Conservation (phyloP, 768 basidiomycete species). For the Hygrocybe coccinea region DNA sequence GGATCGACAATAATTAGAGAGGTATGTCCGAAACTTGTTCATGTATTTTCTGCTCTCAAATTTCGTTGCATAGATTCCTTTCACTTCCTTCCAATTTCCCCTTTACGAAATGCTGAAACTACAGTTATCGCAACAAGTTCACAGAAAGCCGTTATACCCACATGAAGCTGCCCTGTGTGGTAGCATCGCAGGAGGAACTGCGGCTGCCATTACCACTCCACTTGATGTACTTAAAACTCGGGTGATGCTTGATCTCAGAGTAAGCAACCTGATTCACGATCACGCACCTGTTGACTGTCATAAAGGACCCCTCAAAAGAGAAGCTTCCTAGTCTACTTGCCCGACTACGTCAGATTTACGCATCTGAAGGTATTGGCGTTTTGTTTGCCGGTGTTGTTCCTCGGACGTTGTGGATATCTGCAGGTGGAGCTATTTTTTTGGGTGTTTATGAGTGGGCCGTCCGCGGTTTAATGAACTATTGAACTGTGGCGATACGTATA, state of each 20-base stretch:
- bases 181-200: constrained; percentile 83
- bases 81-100: constrained; percentile 94
- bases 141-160: constrained; percentile 55
- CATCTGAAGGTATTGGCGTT: constrained; percentile 63
- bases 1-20: constrained; percentile 58
- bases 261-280: constrained; percentile 23
- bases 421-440: constrained; percentile 94
- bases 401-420: constrained; percentile 92
- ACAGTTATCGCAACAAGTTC: constrained; percentile 50
- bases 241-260: constrained; percentile 89
- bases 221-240: constrained; percentile 96
- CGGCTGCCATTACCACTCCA: constrained; percentile 88
- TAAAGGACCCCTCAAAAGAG: constrained; percentile 46
- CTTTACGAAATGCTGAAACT: constrained; percentile 85
- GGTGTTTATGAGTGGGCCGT: constrained; percentile 91
- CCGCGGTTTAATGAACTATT: constrained; percentile 39
- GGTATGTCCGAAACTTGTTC: constrained; percentile 19
- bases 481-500: no score
- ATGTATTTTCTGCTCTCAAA: constrained; percentile 12
- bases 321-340: constrained; percentile 49
- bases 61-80: constrained; percentile 69
- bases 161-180: constrained; percentile 86
- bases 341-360: constrained; percentile 64
- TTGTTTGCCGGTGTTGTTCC: constrained; percentile 87
- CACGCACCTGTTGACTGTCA: no score